These are phyloP conservation scores for Luffa aegyptiaca DNA, from an alignment of 306 rosid species.

Conservation along the genomic window DNA sequence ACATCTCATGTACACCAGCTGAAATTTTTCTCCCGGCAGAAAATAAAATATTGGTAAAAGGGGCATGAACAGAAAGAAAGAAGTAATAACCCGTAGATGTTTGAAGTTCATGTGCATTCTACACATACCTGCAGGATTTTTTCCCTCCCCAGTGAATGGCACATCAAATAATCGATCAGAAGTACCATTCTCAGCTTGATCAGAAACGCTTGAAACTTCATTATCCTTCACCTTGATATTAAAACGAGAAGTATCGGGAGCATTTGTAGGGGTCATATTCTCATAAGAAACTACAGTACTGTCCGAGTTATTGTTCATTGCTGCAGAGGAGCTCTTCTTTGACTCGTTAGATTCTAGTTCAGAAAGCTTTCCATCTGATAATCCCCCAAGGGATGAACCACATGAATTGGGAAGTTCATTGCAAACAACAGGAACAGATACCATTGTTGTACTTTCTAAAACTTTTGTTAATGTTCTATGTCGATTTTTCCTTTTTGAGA, in stretches of 20 bases:
- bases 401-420: constrained; percentile 58
- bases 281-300: constrained; percentile 39
- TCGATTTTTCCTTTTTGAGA: constrained; percentile 56
- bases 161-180: constrained; percentile 48
- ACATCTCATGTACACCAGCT: neutral
- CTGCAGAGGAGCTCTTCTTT: constrained; percentile 31
- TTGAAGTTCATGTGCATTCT: constrained; percentile 1
- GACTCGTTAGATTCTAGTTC: constrained; percentile 40
- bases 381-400: constrained; percentile 36
- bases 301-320: constrained; percentile 26
- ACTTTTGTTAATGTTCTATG: constrained; percentile 77
- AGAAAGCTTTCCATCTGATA: constrained; percentile 40
- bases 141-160: constrained; percentile 53
- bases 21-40: neutral
- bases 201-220: constrained; percentile 31
- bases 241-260: constrained; percentile 34
- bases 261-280: constrained; percentile 42
- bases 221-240: constrained; percentile 36
- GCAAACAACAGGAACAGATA: constrained; percentile 58
- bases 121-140: constrained; percentile 46
- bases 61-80: neutral
- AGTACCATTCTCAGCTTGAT: constrained; percentile 35
- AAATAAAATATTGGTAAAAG: neutral
- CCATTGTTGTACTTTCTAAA: constrained; percentile 81
- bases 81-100: neutral